phyloP scores from a whole-genome alignment of 2,329 filamentous ascomycete species.

The Calonectria montana region DNA sequence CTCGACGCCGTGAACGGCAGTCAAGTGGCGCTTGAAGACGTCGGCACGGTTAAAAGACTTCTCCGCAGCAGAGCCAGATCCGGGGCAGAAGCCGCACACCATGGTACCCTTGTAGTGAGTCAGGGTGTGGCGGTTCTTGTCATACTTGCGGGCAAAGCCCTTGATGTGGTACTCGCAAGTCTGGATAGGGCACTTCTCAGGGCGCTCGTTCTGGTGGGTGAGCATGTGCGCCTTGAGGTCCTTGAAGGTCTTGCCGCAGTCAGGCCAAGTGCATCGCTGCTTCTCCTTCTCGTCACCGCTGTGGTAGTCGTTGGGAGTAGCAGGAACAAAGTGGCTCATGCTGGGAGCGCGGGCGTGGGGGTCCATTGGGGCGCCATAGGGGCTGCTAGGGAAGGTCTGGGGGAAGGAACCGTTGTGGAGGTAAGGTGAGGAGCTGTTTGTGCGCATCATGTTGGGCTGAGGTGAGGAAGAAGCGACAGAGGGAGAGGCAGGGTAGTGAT shows the following conservation, averaged over 20 bases:
- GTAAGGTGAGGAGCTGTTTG: conserved; percentile 74
- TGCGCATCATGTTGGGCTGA: conserved; percentile 60
- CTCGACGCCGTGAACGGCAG: conserved; percentile 90
- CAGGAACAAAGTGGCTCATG: conserved; percentile 76
- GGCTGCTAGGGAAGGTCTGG: conserved; percentile 64
- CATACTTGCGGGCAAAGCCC: conserved; percentile 94
- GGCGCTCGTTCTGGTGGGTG: conserved; percentile 89
- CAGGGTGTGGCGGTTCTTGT: conserved; percentile 93
- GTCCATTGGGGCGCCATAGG: conserved; percentile 60
- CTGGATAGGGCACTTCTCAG: conserved; percentile 93
- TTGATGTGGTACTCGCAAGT: conserved; percentile 94
- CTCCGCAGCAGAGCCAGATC: conserved; percentile 87
- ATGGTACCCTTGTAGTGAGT: conserved; percentile 98
- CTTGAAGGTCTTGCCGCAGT: conserved; percentile 89
- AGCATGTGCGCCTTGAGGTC: conserved; percentile 95
- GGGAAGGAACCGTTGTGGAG: conserved; percentile 66
- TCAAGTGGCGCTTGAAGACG: conserved; percentile 94
- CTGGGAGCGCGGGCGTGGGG: conserved; percentile 71
- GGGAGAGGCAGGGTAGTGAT: conserved; percentile 70
- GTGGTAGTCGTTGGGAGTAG: conserved; percentile 66
- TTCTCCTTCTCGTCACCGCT: conserved; percentile 76
- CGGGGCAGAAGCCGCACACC: conserved; percentile 95
- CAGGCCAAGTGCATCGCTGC: conserved; percentile 81
- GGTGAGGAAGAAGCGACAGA: conserved; percentile 67
- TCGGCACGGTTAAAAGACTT: conserved; percentile 97